phyloP scores from a whole-genome alignment of 2,329 filamentous ascomycete species.

The Talaromyces marneffei region DNA sequence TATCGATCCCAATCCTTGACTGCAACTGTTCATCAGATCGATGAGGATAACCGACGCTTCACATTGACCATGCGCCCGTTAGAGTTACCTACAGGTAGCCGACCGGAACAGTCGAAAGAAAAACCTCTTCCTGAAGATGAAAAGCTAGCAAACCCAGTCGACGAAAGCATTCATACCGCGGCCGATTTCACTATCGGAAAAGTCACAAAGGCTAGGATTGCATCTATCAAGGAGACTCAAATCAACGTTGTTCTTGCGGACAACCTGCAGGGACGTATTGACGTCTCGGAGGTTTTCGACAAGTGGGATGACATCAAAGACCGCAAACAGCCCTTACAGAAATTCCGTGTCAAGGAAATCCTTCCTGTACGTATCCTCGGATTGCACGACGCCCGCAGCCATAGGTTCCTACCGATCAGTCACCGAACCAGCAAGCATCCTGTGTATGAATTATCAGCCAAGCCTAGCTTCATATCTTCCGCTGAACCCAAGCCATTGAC shows the following conservation, averaged over 20 bases:
- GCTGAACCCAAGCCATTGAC: conserved; percentile 59
- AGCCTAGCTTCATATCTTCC: conserved; percentile 54
- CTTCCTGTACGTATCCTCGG: conserved; percentile 74
- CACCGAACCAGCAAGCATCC: conserved; percentile 72
- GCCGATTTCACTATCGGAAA: conserved; percentile 70
- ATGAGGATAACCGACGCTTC: conserved; percentile 65
- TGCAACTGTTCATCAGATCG: conserved; percentile 66
- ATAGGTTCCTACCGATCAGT: conserved; percentile 85
- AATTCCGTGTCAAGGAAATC: conserved; percentile 65
- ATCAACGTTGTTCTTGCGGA: conserved; percentile 85
- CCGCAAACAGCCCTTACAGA: conserved; percentile 69
- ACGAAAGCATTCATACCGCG: conserved; percentile 57
- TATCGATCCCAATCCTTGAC: conserved; percentile 69
- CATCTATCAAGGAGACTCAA: conserved; percentile 84
- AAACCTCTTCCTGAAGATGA: conserved; percentile 19
- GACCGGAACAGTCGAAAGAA: conserved; percentile 17
- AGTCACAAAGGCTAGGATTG: conserved; percentile 68
- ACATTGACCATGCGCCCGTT: conserved; percentile 53
- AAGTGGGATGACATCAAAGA: conserved; percentile 80
- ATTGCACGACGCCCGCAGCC: conserved; percentile 81
- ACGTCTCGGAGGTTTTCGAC: conserved; percentile 86
- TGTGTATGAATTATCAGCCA: conserved; percentile 82
- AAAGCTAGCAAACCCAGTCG: conserved; percentile 53
- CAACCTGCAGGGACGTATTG: conserved; percentile 85
- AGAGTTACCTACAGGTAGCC: conserved; percentile 47